Evolutionary conservation across 306 rosid genomes (phyloP).

Genomic region (Alnus rubra): DNA sequence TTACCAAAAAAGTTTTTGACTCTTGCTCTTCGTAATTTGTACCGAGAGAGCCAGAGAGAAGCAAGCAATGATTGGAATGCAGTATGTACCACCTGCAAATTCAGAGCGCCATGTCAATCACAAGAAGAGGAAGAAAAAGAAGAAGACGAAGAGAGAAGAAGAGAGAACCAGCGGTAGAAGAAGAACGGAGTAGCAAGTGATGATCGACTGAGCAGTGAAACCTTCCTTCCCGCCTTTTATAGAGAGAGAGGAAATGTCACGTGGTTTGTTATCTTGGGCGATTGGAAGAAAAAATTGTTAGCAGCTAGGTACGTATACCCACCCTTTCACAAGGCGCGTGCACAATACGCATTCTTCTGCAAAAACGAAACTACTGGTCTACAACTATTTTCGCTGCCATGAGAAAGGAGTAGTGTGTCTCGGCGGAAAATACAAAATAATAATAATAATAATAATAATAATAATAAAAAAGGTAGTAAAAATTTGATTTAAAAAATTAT

Average conservation of each 20-base stretch:
- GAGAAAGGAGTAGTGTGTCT: too few relatives aligned
- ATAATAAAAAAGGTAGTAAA: too few relatives aligned
- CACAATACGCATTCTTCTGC: neutral
- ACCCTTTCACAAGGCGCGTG: neutral
- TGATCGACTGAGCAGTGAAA: neutral
- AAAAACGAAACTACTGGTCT: neutral
- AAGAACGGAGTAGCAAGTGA: conserved; percentile 7
- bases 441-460: too few relatives aligned
- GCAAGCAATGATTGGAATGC: neutral
- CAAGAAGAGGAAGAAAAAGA: neutral
- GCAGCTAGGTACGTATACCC: neutral
- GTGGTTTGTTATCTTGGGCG: neutral
- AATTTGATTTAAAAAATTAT: too few relatives aligned
- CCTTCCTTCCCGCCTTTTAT: conserved; percentile 33
- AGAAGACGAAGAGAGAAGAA: neutral
- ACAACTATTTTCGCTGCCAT: too few relatives aligned
- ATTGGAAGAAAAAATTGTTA: neutral
- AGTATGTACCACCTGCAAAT: neutral
- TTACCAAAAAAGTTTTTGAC: neutral
- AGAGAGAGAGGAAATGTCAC: neutral
- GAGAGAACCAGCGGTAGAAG: conserved; percentile 6
- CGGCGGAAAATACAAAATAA: too few relatives aligned
- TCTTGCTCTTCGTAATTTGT: neutral
- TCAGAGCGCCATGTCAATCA: neutral
- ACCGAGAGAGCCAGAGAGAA: conserved; percentile 2